Evolutionary conservation across 108 stramenopile species (phyloP), one percentile per base, ranked within the genome.

Genomic region (Halocafeteria seosinensis): DNA sequence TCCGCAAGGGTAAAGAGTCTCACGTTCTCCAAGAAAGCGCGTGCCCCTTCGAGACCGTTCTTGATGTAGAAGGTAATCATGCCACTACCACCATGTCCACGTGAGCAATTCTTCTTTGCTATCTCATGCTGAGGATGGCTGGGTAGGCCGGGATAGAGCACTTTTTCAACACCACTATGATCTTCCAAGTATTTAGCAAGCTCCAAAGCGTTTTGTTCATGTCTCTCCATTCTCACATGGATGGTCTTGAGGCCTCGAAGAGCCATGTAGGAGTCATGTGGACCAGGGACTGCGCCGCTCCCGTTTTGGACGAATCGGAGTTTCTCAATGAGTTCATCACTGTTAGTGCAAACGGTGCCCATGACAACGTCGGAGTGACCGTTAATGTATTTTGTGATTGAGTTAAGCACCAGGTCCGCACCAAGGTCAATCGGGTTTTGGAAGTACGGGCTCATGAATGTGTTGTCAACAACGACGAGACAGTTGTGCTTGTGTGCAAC

Each of bases 321-420:
- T 42, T 76, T 68, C 62, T 84, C 71, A 30, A 81, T 73, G 11
- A 89, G 50, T 26, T 73, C 70, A 17, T 76, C 81, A 50, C 69
- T 31, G 69, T 85, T 85, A 37, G 81, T 73, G 50, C 85, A 78
- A 1, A 85, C 87, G n/a, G 78, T 76, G 28, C 91, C 91, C 34
- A 79, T 78, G 55, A 92, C 74, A 35, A 88, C 81, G 70, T 92
- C 91, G 6, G 84, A 79, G 68, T 92, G 91, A 24, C 91, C 91
- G 52, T 83, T 86, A 55, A 92, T 78, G 63, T 82, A 90, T 63
- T 92, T 92, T 47, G 91, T 92, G 50, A 79, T 84, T 37, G 74
- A 79, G 63, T 88, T 86, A 52, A 88, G 73, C 34, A 81, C 78
- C 3, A 90, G 67, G 73, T 92, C 88, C 23, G 85, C 85, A 26